Conservation (phyloP, 331 rosid species). For the Phaseolus coccineus region DNA sequence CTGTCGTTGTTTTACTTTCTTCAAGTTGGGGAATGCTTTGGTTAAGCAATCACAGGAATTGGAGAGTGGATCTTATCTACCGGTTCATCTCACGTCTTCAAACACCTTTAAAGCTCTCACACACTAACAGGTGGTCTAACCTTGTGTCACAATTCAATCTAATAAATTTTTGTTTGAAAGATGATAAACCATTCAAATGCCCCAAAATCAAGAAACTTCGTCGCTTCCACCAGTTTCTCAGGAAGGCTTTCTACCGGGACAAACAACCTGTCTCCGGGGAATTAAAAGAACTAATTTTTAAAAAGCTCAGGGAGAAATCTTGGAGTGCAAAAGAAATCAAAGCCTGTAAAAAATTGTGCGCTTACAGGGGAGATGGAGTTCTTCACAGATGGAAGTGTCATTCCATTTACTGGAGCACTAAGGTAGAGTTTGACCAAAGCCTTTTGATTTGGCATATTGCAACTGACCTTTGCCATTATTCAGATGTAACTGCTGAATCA, state of each 20-base stretch:
- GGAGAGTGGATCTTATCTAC: not conserved
- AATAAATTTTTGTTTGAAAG: constrained; percentile 38
- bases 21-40: constrained; percentile 41
- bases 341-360: constrained; percentile 17
- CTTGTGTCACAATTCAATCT: constrained; percentile 41
- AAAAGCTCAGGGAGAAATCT: constrained; percentile 35
- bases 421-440: constrained; percentile 42
- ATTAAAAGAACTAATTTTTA: constrained; percentile 35
- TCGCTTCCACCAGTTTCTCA: constrained; percentile 2
- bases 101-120: not conserved
- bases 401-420: constrained; percentile 9
- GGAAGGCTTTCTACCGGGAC: constrained; percentile 26
- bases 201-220: not conserved
- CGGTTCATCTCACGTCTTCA: not conserved
- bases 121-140: constrained; percentile 47
- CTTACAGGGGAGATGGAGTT: constrained; percentile 40
- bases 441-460: constrained; percentile 56
- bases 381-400: constrained; percentile 7
- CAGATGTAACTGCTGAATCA: not conserved
- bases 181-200: constrained; percentile 1
- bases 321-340: not conserved
- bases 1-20: constrained; percentile 33
- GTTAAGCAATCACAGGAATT: constrained; percentile 34
- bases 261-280: not conserved
- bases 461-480: constrained; percentile 40